These are phyloP conservation scores for Fonsecaea nubica DNA, from an alignment of 2,329 filamentous ascomycete species.

Conservation along the genomic window DNA sequence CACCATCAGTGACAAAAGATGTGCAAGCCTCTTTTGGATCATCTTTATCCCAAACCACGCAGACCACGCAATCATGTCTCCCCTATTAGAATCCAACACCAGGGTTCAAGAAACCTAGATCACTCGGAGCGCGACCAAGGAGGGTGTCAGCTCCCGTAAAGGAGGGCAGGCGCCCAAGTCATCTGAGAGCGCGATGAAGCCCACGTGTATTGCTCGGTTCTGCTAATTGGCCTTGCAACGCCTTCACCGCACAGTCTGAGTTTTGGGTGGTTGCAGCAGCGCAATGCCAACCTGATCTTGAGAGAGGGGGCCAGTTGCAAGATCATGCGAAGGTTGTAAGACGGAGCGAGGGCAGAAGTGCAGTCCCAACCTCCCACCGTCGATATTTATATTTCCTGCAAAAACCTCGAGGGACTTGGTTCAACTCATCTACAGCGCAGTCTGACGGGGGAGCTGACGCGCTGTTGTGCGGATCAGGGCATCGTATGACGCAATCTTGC, in stretches of 20 bases:
- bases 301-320: slow-evolving; percentile 6
- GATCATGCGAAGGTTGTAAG: slow-evolving; percentile 5
- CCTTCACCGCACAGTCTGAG: background rate
- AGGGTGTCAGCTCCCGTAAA: slow-evolving; percentile 23
- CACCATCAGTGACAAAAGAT: background rate
- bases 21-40: background rate
- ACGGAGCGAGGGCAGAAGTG: slow-evolving; percentile 1
- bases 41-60: background rate
- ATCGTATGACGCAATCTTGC: background rate
- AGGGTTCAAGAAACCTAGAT: slow-evolving; percentile 5
- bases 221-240: slow-evolving; percentile 28
- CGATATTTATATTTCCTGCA: slow-evolving; percentile 7
- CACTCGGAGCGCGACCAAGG: slow-evolving; percentile 4
- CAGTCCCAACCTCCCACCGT: background rate
- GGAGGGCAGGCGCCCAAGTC: slow-evolving; percentile 16
- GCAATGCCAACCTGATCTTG: background rate
- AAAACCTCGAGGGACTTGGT: background rate
- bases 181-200: slow-evolving; percentile 16
- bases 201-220: slow-evolving; percentile 25
- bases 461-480: too few species aligned
- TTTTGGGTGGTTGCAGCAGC: slow-evolving; percentile 1
- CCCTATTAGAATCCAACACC: slow-evolving; percentile 1
- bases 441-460: too few species aligned
- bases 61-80: background rate
- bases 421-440: too few species aligned